These are phyloP conservation scores for Termitomyces sp. DNA, from an alignment of 768 basidiomycete species.

Conservation along the genomic window DNA sequence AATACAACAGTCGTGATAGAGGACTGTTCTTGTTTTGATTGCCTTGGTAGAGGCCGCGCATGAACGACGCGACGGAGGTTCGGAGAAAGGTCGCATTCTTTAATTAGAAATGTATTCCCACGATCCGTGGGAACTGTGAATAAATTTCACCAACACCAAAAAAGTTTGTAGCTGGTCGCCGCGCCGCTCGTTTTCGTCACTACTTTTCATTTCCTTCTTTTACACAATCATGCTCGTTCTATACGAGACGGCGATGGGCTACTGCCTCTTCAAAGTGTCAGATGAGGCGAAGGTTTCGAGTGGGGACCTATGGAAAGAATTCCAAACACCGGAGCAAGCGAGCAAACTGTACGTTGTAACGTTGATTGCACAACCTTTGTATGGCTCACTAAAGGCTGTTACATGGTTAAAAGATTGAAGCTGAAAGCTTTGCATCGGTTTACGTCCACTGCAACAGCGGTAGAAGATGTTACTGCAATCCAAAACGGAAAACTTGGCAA, in stretches of 20 bases:
- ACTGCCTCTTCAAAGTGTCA: constrained; percentile 95
- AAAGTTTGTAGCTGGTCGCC: constrained; percentile 2
- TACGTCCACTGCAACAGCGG: constrained; percentile 92
- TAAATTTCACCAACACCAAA: constrained; percentile 16
- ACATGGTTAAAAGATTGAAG: constrained; percentile 66
- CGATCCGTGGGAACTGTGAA: constrained; percentile 26
- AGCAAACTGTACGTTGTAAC: constrained; percentile 74
- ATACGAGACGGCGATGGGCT: constrained; percentile 94
- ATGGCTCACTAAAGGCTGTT: background rate
- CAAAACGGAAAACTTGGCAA: constrained; percentile 93
- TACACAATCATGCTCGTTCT: constrained; percentile 81
- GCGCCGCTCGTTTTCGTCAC: background rate
- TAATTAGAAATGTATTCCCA: constrained; percentile 20
- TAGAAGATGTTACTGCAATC: constrained; percentile 92
- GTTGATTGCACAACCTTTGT: constrained; percentile 6
- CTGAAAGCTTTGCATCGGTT: constrained; percentile 95
- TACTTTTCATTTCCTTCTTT: background rate
- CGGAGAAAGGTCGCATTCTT: background rate
- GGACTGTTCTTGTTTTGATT: too few relatives aligned
- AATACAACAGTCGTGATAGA: background rate
- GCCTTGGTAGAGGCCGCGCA: too few relatives aligned
- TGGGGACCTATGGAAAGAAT: constrained; percentile 87
- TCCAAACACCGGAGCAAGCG: constrained; percentile 88
- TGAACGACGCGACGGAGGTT: too few relatives aligned
- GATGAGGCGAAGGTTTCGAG: constrained; percentile 84